Percentiles rank a stretch among this genome's conserved stretches.
Evolutionary conservation across 2,329 filamentous ascomycete genomes (phyloP).

Genomic region (Phialophora chinensis): DNA sequence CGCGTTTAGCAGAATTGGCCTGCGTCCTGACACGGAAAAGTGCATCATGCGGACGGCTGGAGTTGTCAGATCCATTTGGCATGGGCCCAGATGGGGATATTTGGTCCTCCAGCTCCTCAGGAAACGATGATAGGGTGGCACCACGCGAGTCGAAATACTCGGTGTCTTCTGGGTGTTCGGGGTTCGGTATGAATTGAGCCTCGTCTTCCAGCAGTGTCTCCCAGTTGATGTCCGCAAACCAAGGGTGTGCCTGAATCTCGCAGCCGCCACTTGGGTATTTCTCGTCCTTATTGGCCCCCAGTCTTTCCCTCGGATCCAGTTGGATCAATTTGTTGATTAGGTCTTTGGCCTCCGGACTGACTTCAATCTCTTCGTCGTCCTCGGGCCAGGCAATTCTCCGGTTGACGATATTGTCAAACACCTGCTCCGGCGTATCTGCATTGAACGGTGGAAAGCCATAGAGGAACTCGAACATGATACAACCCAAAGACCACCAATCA

Average conservation of each 20-base stretch:
- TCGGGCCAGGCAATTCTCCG: slow-evolving; percentile 93
- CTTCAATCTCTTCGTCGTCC: slow-evolving; percentile 73
- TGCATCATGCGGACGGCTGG: slow-evolving; percentile 91
- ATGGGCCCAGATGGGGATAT: slow-evolving; percentile 74
- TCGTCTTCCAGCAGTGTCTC: slow-evolving; percentile 90
- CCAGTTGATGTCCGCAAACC: slow-evolving; percentile 90
- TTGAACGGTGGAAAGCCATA: slow-evolving; percentile 95
- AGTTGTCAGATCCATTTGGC: slow-evolving; percentile 69
- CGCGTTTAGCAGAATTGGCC: slow-evolving; percentile 85
- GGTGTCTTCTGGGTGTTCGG: slow-evolving; percentile 93
- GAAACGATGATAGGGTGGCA: slow-evolving; percentile 88
- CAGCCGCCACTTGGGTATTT: slow-evolving; percentile 83
- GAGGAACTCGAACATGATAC: slow-evolving; percentile 95
- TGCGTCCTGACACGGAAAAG: slow-evolving; percentile 87
- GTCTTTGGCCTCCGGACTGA: slow-evolving; percentile 88
- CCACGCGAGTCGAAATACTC: slow-evolving; percentile 96
- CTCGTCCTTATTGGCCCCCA: slow-evolving; percentile 85
- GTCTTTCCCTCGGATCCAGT: slow-evolving; percentile 76
- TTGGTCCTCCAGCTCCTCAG: slow-evolving; percentile 93
- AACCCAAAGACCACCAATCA: slow-evolving; percentile 99
- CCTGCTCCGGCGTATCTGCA: slow-evolving; percentile 83
- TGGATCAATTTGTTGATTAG: slow-evolving; percentile 92
- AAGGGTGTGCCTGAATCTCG: slow-evolving; percentile 86
- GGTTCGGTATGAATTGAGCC: slow-evolving; percentile 90
- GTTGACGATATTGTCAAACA: slow-evolving; percentile 94